phyloP scores from a whole-genome alignment of 352 stramenopile species.

The Blastocystis sp. region DNA sequence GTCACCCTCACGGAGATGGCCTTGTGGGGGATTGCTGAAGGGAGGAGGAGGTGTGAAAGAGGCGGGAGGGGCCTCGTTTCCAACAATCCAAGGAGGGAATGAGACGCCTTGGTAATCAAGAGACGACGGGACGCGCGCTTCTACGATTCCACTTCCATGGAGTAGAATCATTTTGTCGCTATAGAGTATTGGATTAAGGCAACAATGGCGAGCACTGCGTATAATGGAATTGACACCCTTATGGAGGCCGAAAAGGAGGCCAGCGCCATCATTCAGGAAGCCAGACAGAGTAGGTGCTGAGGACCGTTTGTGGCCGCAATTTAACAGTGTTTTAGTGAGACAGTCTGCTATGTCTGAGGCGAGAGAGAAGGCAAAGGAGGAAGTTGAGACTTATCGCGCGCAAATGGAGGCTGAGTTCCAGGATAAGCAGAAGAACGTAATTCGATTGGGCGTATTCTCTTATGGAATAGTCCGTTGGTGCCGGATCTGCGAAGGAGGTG shows the following conservation, averaged over 20 bases:
- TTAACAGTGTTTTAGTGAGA: constrained; percentile 51
- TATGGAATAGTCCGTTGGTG: constrained; percentile 24
- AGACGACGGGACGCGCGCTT: constrained; percentile 21
- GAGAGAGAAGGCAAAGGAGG: constrained; percentile 60
- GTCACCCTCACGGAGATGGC: not conserved
- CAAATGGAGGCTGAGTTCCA: constrained; percentile 58
- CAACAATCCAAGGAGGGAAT: not conserved
- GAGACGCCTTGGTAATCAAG: constrained; percentile 3
- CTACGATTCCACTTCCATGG: constrained; percentile 60
- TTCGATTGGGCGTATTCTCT: not conserved
- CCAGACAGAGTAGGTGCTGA: constrained; percentile 39
- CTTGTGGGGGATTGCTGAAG: not conserved
- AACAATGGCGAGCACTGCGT: constrained; percentile 48
- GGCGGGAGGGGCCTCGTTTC: not conserved
- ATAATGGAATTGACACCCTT: constrained; percentile 55
- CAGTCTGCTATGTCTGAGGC: constrained; percentile 65
- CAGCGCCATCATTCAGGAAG: constrained; percentile 58
- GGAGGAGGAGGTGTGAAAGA: not conserved
- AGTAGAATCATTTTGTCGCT: constrained; percentile 68
- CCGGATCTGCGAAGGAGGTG: constrained; percentile 59
- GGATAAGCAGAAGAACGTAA: constrained; percentile 46
- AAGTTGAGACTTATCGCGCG: constrained; percentile 64
- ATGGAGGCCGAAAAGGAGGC: constrained; percentile 63
- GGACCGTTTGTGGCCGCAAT: not conserved
- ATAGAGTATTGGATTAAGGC: not conserved